These are phyloP conservation scores for Globisporangium acanthophoron DNA, from an alignment of 352 stramenopile genomes.

Conservation along the genomic window DNA sequence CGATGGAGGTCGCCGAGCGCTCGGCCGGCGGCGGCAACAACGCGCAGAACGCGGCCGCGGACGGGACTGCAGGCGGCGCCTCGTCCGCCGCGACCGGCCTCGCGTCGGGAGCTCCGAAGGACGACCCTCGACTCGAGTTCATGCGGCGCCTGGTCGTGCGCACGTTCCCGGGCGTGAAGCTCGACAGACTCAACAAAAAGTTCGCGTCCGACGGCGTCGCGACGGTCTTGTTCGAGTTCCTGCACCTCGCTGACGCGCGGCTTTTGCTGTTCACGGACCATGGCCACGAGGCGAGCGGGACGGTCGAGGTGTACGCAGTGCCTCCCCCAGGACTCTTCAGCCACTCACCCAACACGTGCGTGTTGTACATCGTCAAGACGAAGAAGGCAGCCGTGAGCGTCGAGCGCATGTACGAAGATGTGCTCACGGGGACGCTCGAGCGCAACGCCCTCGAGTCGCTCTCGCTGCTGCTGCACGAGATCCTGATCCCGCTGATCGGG, in stretches of 20 bases:
- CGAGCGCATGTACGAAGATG: slow-evolving; percentile 61
- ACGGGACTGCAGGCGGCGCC: background rate
- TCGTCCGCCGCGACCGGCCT: background rate
- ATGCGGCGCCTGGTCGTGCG: slow-evolving; percentile 55
- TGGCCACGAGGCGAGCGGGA: slow-evolving; percentile 41
- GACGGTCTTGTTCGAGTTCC: slow-evolving; percentile 61
- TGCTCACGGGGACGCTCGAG: slow-evolving; percentile 70
- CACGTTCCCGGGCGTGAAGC: slow-evolving; percentile 61
- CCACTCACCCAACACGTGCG: slow-evolving; percentile 18
- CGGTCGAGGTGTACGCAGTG: slow-evolving; percentile 56
- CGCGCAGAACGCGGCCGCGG: background rate
- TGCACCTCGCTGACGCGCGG: slow-evolving; percentile 52
- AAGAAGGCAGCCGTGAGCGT: slow-evolving; percentile 54
- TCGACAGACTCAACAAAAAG: slow-evolving; percentile 47
- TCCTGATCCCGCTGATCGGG: slow-evolving; percentile 69
- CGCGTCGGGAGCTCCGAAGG: slow-evolving; percentile 21
- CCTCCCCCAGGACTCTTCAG: slow-evolving; percentile 46
- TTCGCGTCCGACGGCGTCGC: slow-evolving; percentile 62
- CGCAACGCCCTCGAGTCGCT: slow-evolving; percentile 71
- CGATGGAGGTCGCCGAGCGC: background rate
- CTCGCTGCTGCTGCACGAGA: slow-evolving; percentile 61
- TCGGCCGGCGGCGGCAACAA: slow-evolving; percentile 2
- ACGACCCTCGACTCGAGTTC: slow-evolving; percentile 62
- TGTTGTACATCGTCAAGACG: slow-evolving; percentile 77
- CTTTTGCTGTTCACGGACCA: slow-evolving; percentile 73